Evolutionary conservation across 495 filamentous ascomycete genomes (phyloP).

Genomic region (Chlorociboria aeruginascens): DNA sequence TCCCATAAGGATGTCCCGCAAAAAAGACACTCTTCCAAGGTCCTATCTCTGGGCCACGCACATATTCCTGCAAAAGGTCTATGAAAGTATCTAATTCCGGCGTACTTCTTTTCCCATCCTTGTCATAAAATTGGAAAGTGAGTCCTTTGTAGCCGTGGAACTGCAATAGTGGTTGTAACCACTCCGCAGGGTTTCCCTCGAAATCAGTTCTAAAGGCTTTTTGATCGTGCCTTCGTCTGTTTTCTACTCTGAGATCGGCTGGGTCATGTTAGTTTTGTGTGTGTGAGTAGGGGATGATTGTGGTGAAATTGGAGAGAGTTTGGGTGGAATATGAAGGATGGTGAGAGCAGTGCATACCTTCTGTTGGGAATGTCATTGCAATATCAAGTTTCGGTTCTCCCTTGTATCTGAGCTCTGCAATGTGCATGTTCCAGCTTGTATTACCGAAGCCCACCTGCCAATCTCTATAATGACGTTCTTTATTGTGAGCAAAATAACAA

Average conservation of each 20-base stretch:
- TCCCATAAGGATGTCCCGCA: not conserved
- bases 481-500: conserved; percentile 46
- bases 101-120: not conserved
- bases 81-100: not conserved
- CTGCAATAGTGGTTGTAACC: conserved; percentile 2
- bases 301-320: too few species aligned
- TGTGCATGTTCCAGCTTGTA: conserved; percentile 39
- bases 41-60: not conserved
- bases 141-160: conserved; percentile 6
- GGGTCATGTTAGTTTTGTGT: too few species aligned
- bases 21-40: conserved; percentile 3
- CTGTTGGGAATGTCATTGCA: not conserved
- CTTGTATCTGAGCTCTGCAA: conserved; percentile 1
- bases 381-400: conserved; percentile 1
- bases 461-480: conserved; percentile 69
- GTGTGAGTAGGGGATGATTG: too few species aligned
- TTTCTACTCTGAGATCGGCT: too few species aligned
- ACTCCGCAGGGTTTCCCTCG: not conserved
- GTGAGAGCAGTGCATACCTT: not conserved
- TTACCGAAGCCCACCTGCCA: conserved; percentile 52
- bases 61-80: not conserved
- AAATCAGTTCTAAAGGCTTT: not conserved
- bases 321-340: too few species aligned
- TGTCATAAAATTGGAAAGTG: conserved; percentile 1
- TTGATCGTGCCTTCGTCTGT: too few species aligned